Evolutionary conservation across 2,329 filamentous ascomycete species (phyloP), one percentile per base, ranked within the genome.

Genomic region (Cercospora sojina): DNA sequence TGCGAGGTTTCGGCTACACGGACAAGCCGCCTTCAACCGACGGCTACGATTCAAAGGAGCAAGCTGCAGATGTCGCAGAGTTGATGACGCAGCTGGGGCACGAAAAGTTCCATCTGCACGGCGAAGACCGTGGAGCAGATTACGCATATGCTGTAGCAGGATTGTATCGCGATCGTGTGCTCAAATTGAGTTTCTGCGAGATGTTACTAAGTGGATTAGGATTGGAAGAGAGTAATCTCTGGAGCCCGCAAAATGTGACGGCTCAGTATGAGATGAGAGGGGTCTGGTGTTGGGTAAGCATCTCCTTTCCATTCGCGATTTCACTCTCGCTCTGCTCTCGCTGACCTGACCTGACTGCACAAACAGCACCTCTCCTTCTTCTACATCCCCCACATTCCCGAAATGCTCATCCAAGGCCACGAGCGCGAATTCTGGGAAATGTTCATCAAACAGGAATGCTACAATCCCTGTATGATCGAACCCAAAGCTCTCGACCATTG

Each of bases 391-490:
- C 76, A 79, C 58, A 70, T 79, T 2, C 77, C 77, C 0, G 78
- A 80, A 68, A 79, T 79, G 78, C 71, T 79, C 53, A 79, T 79
- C 12, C 72, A 74, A 51, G 77, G 78, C 2, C 75, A 77, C 18
- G 78, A 80, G 69, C 70, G 74, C 29, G 77, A 79, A 65, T 79
- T 80, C 43, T 80, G 78, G 78, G 76, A 77, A 62, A 75, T 75
- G 70, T 80, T 79, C 68, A 79, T 79, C 71, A 78, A 77, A 64
- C 76, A 77, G 43, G 78, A 80, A 69, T 79, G 78, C 68, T 79
- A 79, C 65, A 78, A 79, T 61, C 77, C 78, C 6, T 75, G 74
- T 55, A 69, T 73, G 4, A 75, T 80, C 32, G 76, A 78, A 59
- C 75, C 73, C 1, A 71, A 71, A 56, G 77, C 73, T 4, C 59